Evolutionary conservation across 1,284 basidiomycete genomes (phyloP).

Genomic region (Sanguinoderma infundibulare): DNA sequence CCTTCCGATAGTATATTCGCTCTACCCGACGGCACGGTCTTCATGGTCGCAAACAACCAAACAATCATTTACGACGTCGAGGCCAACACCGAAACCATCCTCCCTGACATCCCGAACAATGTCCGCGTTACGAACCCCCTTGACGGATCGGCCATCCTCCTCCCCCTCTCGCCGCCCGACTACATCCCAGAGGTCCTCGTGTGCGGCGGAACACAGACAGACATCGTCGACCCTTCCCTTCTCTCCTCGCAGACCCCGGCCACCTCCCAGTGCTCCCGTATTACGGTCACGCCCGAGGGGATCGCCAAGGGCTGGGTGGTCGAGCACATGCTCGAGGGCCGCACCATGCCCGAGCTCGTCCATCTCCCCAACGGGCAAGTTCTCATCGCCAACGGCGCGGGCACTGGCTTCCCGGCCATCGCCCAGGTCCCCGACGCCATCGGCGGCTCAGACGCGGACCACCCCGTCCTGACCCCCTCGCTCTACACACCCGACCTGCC

Average conservation of each 20-base stretch:
- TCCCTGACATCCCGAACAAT: conserved; percentile 51
- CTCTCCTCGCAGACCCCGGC: conserved; percentile 46
- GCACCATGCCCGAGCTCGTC: conserved; percentile 53
- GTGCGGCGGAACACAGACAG: conserved; percentile 44
- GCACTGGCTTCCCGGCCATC: conserved; percentile 52
- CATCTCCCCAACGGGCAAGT: conserved; percentile 58
- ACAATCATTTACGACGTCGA: conserved; percentile 31
- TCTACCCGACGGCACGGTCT: conserved; percentile 42
- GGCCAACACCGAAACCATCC: conserved; percentile 40
- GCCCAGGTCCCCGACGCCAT: conserved; percentile 27
- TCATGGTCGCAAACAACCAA: conserved; percentile 50
- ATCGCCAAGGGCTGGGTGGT: conserved; percentile 29
- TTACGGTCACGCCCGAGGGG: conserved; percentile 23
- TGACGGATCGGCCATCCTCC: conserved; percentile 47
- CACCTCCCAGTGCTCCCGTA: conserved; percentile 42
- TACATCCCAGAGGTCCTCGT: conserved; percentile 52
- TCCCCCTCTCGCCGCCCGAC: conserved; percentile 49
- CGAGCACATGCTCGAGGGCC: conserved; percentile 30
- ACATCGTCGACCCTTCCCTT: conserved; percentile 28
- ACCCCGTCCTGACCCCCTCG: conserved; percentile 47
- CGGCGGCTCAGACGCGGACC: conserved; percentile 51
- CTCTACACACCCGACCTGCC: conserved; percentile 53
- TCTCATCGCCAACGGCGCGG: conserved; percentile 52
- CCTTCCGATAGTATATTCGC: conserved; percentile 19
- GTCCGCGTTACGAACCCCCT: conserved; percentile 47